Evolutionary conservation across 192 early-diverging fungal species (phyloP).

Genomic region (Mortierella claussenii): DNA sequence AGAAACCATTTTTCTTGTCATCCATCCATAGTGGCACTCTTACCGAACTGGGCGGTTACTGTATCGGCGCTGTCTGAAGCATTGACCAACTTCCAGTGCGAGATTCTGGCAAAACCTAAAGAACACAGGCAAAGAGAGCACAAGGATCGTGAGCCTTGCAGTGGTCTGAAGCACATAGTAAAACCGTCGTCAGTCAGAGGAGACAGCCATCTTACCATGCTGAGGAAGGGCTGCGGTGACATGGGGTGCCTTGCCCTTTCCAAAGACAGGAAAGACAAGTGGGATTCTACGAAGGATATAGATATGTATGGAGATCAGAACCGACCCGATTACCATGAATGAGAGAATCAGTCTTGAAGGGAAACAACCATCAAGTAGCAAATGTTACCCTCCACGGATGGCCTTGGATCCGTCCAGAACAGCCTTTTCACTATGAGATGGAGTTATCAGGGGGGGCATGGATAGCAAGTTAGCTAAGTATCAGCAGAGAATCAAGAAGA

Average conservation of each 20-base stretch:
- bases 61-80: constrained; percentile 23
- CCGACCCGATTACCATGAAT: too few species aligned
- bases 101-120: constrained; percentile 35
- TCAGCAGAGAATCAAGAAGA: not conserved
- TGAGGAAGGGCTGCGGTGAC: constrained; percentile 68
- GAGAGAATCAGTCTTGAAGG: too few species aligned
- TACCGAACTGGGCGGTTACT: constrained; percentile 42
- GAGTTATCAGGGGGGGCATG: not conserved
- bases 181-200: too few species aligned
- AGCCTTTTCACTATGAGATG: constrained; percentile 72
- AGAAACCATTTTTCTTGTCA: constrained; percentile 1
- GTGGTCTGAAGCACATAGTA: too few species aligned
- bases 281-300: constrained; percentile 56
- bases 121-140: too few species aligned
- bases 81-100: constrained; percentile 38
- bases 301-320: too few species aligned
- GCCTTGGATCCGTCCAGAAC: constrained; percentile 91
- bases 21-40: not conserved
- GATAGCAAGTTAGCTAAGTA: not conserved
- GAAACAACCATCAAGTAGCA: too few species aligned
- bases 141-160: too few species aligned
- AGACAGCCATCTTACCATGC: constrained; percentile 71
- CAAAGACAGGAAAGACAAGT: constrained; percentile 87
- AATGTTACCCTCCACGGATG: constrained; percentile 81
- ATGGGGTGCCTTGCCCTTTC: constrained; percentile 56